phyloP scores from a whole-genome alignment of 1,284 basidiomycete species.

The Malassezia equina region DNA sequence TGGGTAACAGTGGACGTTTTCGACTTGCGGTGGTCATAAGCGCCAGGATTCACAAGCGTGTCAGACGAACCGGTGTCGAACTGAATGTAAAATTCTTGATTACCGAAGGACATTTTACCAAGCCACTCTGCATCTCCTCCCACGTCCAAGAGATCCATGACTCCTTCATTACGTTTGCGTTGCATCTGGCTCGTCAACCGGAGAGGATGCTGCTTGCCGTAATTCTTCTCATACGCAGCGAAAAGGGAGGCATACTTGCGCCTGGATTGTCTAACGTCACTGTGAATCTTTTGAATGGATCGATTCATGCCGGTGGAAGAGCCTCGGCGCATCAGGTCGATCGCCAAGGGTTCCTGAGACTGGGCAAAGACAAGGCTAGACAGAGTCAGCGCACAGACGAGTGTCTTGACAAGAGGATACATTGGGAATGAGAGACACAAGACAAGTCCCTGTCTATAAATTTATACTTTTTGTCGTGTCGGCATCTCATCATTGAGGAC shows the following conservation, averaged over 20 bases:
- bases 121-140: slow-evolving; percentile 30
- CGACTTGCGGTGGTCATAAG: slow-evolving; percentile 28
- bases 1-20: slow-evolving; percentile 25
- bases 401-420: too few species aligned
- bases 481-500: not conserved
- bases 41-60: slow-evolving; percentile 35
- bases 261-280: not conserved
- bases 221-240: slow-evolving; percentile 26
- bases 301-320: not conserved
- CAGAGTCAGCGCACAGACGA: too few species aligned
- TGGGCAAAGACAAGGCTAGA: not conserved
- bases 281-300: not conserved
- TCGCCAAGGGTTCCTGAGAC: not conserved
- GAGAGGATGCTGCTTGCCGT: slow-evolving; percentile 25
- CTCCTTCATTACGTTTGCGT: slow-evolving; percentile 19
- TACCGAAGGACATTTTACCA: slow-evolving; percentile 33
- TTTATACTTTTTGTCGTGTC: not conserved
- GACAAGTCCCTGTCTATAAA: not conserved
- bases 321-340: not conserved
- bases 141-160: slow-evolving; percentile 28
- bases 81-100: slow-evolving; percentile 34
- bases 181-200: slow-evolving; percentile 15
- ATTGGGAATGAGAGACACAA: too few species aligned
- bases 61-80: slow-evolving; percentile 46
- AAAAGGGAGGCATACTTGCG: not conserved